Percentiles rank a stretch among this genome's conserved stretches.
These are phyloP conservation scores for Colletotrichum sp. DNA, from an alignment of 2,329 filamentous ascomycete genomes.

Conservation along the genomic window DNA sequence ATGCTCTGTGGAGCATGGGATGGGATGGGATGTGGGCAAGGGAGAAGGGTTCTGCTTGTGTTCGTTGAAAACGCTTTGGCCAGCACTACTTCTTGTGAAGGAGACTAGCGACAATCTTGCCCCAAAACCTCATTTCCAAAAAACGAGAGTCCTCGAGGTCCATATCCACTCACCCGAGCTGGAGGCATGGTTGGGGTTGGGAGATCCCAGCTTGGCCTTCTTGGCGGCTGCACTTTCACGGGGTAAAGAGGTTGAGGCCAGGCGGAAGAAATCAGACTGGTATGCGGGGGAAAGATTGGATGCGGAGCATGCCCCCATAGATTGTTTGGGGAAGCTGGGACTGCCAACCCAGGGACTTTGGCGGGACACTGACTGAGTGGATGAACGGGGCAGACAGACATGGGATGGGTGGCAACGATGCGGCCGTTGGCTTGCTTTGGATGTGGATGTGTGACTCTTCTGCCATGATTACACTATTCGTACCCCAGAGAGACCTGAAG, in stretches of 20 bases:
- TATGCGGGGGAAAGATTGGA: constrained; percentile 11
- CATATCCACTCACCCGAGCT: not conserved
- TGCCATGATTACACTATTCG: not conserved
- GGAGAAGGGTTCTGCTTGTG: not conserved
- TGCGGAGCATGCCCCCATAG: not conserved
- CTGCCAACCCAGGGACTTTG: not conserved
- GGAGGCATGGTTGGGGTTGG: not conserved
- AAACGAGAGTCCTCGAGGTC: not conserved
- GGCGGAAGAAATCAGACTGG: not conserved
- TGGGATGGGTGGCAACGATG: not conserved
- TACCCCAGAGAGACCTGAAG: not conserved
- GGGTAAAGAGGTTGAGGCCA: not conserved
- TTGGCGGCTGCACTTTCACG: not conserved
- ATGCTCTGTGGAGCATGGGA: not conserved
- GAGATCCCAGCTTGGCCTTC: not conserved
- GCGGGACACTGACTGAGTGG: not conserved
- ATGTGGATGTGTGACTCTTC: not conserved
- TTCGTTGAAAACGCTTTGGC: not conserved
- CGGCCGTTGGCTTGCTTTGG: not conserved
- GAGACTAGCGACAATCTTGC: not conserved
- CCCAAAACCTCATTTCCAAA: not conserved
- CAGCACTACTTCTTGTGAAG: not conserved
- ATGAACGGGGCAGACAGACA: not conserved
- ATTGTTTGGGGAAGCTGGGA: not conserved
- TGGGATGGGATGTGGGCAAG: not conserved